Evolutionary conservation across 169 alveolate species (phyloP).

Genomic region (Plasmodium cynomolgi): DNA sequence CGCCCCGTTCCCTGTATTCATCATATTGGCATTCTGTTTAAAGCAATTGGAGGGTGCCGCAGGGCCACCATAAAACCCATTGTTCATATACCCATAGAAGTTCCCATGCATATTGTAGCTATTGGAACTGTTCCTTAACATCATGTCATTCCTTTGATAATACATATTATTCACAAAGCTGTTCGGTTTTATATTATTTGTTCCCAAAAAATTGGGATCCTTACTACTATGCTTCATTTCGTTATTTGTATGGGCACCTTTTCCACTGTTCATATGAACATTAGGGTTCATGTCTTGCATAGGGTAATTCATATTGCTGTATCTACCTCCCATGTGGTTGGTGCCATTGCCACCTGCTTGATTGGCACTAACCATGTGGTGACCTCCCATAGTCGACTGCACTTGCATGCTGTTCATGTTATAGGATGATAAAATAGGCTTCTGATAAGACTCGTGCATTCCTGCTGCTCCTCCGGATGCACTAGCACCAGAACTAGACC

Average conservation of each 20-base stretch:
- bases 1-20: conserved; percentile 1
- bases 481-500: neutral
- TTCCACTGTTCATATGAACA: conserved; percentile 19
- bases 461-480: conserved; percentile 10
- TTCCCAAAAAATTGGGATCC: neutral
- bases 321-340: conserved; percentile 29
- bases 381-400: neutral
- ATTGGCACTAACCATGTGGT: neutral
- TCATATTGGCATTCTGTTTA: conserved; percentile 17
- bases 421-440: conserved; percentile 30
- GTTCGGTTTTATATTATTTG: conserved; percentile 27
- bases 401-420: conserved; percentile 20
- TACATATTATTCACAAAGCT: conserved; percentile 26
- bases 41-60: conserved; percentile 25
- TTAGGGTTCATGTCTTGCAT: conserved; percentile 46
- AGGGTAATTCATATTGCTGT: conserved; percentile 37
- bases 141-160: conserved; percentile 59
- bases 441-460: conserved; percentile 36
- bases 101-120: conserved; percentile 49
- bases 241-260: neutral
- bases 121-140: conserved; percentile 26
- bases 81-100: conserved; percentile 54
- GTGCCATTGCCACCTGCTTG: neutral
- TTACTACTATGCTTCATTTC: conserved; percentile 23
- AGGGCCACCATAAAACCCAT: conserved; percentile 29